Conservation (phyloP, 768 basidiomycete genomes). For the Steccherinum ochraceum region DNA sequence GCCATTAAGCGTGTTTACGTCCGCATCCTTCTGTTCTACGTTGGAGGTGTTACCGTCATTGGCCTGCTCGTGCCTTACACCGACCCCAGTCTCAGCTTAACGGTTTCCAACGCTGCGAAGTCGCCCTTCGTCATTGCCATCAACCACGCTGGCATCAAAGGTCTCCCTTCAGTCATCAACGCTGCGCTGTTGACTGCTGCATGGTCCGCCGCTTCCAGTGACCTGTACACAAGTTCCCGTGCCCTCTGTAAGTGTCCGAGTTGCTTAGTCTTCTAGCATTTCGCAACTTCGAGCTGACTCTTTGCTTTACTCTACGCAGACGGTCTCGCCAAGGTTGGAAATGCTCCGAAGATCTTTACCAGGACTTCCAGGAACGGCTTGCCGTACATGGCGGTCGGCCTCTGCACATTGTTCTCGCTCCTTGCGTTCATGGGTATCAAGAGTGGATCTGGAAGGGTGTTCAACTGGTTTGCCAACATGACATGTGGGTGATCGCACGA, state of each 20-base stretch:
- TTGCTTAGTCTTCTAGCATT: too few relatives aligned
- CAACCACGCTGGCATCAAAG: slow-evolving; percentile 49
- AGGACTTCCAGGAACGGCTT: slow-evolving; percentile 32
- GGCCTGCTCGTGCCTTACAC: slow-evolving; percentile 45
- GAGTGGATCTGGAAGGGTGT: slow-evolving; percentile 30
- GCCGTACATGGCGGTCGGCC: slow-evolving; percentile 34
- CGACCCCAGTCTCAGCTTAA: slow-evolving; percentile 33
- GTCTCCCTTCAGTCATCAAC: slow-evolving; percentile 40
- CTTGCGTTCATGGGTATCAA: slow-evolving; percentile 36
- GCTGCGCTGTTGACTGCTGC: slow-evolving; percentile 25
- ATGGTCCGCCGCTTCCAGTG: slow-evolving; percentile 36
- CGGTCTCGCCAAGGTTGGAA: slow-evolving; percentile 44
- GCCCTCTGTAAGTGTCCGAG: slow-evolving; percentile 26
- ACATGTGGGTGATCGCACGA: slow-evolving; percentile 1
- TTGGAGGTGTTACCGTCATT: slow-evolving; percentile 36
- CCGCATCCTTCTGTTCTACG: slow-evolving; percentile 44
- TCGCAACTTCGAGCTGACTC: too few relatives aligned
- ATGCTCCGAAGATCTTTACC: slow-evolving; percentile 48
- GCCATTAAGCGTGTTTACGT: slow-evolving; percentile 41
- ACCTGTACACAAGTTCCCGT: slow-evolving; percentile 33
- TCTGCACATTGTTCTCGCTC: slow-evolving; percentile 26
- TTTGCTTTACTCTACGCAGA: slow-evolving; percentile 31
- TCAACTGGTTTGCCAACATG: slow-evolving; percentile 33
- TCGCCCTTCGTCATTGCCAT: slow-evolving; percentile 58
- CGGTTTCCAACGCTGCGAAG: slow-evolving; percentile 33